Evolutionary conservation across 2,329 filamentous ascomycete species (phyloP).

Genomic region (Penicillium sumatraense): DNA sequence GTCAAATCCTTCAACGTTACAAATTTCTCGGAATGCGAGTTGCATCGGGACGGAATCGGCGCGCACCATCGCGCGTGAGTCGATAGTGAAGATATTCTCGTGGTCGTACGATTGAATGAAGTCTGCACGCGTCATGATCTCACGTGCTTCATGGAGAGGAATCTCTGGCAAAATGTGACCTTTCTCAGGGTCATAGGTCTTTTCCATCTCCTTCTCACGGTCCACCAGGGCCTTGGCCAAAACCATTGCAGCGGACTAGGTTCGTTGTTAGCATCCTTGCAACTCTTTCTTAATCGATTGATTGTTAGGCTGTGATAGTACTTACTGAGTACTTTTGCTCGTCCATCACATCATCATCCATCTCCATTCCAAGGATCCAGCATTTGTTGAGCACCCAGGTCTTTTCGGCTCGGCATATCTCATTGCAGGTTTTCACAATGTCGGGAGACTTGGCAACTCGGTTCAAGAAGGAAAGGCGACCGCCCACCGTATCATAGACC

Average conservation of each 20-base stretch:
- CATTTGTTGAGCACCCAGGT: constrained; percentile 81
- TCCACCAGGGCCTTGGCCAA: constrained; percentile 91
- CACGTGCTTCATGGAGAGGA: constrained; percentile 78
- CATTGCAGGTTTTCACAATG: constrained; percentile 78
- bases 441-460: constrained; percentile 84
- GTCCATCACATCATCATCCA: constrained; percentile 98
- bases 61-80: constrained; percentile 81
- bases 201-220: constrained; percentile 66
- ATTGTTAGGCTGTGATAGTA: constrained; percentile 24
- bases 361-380: constrained; percentile 74
- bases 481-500: constrained; percentile 86
- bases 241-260: constrained; percentile 85
- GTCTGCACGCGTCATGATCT: constrained; percentile 95
- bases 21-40: constrained; percentile 85
- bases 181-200: constrained; percentile 65
- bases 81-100: constrained; percentile 93
- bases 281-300: not conserved
- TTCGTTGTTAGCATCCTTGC: constrained; percentile 21
- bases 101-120: constrained; percentile 94
- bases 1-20: constrained; percentile 74
- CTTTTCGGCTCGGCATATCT: constrained; percentile 72
- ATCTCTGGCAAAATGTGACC: constrained; percentile 81
- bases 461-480: constrained; percentile 84
- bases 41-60: constrained; percentile 98
- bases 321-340: constrained; percentile 92